Evolutionary conservation across 352 stramenopile genomes (phyloP), one percentile per base, ranked within the genome.

Genomic region (Phytophthora lateralis): DNA sequence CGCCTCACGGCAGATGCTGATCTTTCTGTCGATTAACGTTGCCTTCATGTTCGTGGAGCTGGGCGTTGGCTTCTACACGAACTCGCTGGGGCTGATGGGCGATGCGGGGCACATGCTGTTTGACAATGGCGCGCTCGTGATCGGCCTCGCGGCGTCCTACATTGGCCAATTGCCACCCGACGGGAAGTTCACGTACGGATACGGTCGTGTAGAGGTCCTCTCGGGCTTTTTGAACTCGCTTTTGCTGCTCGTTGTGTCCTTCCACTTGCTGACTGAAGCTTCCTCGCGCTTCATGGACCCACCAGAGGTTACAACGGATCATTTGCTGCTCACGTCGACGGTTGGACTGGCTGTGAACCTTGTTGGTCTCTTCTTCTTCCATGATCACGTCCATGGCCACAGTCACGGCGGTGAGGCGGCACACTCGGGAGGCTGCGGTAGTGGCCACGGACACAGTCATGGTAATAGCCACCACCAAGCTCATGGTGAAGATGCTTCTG

Each of bases 31-130:
- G 8, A 75, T 90, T 29, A 93, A 92, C 61, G 70, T 94, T 37
- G 75, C 69, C 45, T 96, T 94, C 69, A 97, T 97, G 89, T 84
- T 96, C 44, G 75, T 97, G 27, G 89, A 97, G 47, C 73, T 97
- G 20, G 75, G 75, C 7, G 89, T 95, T 8, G 89, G 87, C n/a
- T 73, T 93, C 27, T 89, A 75, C 62, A 91, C 82, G 12, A 94
- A 95, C 55, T 94, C 89, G 24, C 71, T 97, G 17, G 89, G 86
- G 3, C 80, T 97, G 34, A 90, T 94, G 57, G 85, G 85, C 14
- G 89, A 97, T 50, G 89, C 89, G 14, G 88, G 87, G 4, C 89
- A 97, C 75, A 97, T 97, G 89, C 76, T 94, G 17, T 95, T 94
- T 56, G 89, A 97, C 69, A 94, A 95, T 38, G 75, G 80, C 14